phyloP scores from a whole-genome alignment of 225 moss, liverwort and hornwort species.

The Pleurozium schreberi region DNA sequence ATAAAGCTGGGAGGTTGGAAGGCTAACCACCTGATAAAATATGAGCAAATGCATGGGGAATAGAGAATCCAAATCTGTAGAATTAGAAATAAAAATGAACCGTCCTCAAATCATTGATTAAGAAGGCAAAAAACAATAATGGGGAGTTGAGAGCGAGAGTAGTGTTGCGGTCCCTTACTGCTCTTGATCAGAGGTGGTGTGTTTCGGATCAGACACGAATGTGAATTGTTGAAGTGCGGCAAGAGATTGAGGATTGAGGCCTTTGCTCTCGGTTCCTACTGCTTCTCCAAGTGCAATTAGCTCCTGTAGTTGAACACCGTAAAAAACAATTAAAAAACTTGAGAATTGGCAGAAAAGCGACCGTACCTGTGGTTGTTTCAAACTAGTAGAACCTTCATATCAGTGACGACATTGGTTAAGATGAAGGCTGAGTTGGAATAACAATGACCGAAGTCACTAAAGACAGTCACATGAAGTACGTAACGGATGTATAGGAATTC shows the following conservation, averaged over 20 bases:
- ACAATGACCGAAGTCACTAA: background rate
- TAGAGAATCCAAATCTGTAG: background rate
- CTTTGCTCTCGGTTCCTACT: constrained; percentile 73
- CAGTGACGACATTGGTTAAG: background rate
- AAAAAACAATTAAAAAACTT: background rate
- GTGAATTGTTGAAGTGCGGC: constrained; percentile 46
- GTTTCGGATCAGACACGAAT: constrained; percentile 34
- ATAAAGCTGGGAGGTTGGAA: background rate
- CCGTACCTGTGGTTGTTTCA: background rate
- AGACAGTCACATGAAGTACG: background rate
- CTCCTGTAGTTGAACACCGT: constrained; percentile 33
- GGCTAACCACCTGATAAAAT: background rate
- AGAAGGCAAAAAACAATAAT: background rate
- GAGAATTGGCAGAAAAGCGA: background rate
- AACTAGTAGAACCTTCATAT: background rate
- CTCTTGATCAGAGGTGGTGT: constrained; percentile 38
- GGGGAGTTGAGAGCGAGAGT: background rate
- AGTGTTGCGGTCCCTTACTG: constrained; percentile 40
- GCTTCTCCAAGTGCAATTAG: constrained; percentile 76
- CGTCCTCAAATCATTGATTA: background rate
- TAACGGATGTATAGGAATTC: background rate
- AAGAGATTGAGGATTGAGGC: constrained; percentile 45
- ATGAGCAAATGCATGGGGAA: background rate
- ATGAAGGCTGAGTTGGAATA: background rate
- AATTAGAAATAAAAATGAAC: background rate